Percentiles rank a stretch among this genome's conserved stretches.
Evolutionary conservation across 2,329 filamentous ascomycete species (phyloP).

Genomic region (Pestalotiopsis sp.): DNA sequence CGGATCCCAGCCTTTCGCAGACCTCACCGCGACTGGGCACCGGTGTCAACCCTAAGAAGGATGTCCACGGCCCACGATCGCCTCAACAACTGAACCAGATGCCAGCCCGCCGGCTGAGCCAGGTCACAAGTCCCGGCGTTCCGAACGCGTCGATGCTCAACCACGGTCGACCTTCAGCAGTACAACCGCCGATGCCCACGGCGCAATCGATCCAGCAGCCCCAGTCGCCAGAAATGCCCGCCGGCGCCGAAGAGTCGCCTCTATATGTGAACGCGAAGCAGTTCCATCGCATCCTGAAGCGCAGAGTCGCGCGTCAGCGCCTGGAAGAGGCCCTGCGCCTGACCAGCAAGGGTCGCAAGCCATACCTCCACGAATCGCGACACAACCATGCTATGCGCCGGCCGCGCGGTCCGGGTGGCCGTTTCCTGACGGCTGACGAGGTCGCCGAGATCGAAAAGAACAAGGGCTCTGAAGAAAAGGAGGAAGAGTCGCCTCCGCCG

Average conservation of each 20-base stretch:
- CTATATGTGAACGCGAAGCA: constrained; percentile 99
- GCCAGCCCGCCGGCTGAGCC: constrained; percentile 71
- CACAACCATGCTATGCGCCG: constrained; percentile 98
- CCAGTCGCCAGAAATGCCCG: constrained; percentile 79
- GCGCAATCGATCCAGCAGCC: constrained; percentile 69
- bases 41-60: constrained; percentile 68
- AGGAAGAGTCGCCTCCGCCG: constrained; percentile 31
- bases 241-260: constrained; percentile 82
- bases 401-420: constrained; percentile 88
- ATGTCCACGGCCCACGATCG: constrained; percentile 73
- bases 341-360: constrained; percentile 94
- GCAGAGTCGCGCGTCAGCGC: constrained; percentile 88
- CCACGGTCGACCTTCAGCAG: constrained; percentile 58
- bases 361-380: constrained; percentile 94
- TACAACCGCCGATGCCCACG: constrained; percentile 63
- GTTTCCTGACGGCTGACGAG: constrained; percentile 95
- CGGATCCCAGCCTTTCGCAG: constrained; percentile 69
- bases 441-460: constrained; percentile 84
- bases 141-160: constrained; percentile 77
- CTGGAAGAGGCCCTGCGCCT: constrained; percentile 90
- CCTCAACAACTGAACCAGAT: constrained; percentile 72
- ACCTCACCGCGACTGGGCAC: constrained; percentile 77
- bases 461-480: constrained; percentile 46
- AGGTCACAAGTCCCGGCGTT: constrained; percentile 75
- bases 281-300: constrained; percentile 95